Evolutionary conservation across 2,329 filamentous ascomycete genomes (phyloP).

Genomic region (Ascochyta fabae): DNA sequence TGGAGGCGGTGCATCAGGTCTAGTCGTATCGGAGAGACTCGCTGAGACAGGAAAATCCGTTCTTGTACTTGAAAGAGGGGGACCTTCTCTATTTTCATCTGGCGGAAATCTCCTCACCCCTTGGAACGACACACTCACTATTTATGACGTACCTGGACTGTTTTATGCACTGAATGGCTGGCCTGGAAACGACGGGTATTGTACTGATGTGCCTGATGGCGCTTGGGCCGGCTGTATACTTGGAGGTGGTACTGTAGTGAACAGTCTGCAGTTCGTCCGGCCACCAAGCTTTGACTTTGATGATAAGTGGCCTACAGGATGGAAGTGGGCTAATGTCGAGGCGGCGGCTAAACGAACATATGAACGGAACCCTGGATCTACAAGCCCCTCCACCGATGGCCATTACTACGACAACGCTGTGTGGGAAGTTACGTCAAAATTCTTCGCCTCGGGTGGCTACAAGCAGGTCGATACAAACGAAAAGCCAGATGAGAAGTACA

Average conservation of each 20-base stretch:
- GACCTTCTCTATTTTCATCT: conserved; percentile 41
- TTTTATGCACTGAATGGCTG: conserved; percentile 24
- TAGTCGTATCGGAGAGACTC: conserved; percentile 47
- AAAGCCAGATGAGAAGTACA: conserved; percentile 27
- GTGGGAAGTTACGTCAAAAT: conserved; percentile 25
- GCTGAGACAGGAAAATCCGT: conserved; percentile 49
- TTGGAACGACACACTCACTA: conserved; percentile 34
- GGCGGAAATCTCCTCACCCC: conserved; percentile 37
- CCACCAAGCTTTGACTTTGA: conserved; percentile 29
- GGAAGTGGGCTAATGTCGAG: conserved; percentile 28
- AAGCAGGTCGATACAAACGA: conserved; percentile 25
- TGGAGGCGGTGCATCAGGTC: conserved; percentile 48
- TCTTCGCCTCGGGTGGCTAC: conserved; percentile 25
- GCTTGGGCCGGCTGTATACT: conserved; percentile 46
- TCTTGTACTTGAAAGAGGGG: conserved; percentile 50
- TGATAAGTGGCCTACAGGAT: conserved; percentile 28
- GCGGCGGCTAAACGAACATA: conserved; percentile 26
- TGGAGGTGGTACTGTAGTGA: conserved; percentile 46
- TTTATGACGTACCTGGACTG: conserved; percentile 35
- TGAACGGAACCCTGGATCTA: conserved; percentile 31
- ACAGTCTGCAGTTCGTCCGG: conserved; percentile 27
- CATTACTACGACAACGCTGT: conserved; percentile 30
- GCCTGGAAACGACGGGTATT: conserved; percentile 47
- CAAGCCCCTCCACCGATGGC: conserved; percentile 24
- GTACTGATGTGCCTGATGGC: conserved; percentile 46